Base-by-base conservation (phyloP, 352 stramenopile species). In the Blastocystis sp. region DNA sequence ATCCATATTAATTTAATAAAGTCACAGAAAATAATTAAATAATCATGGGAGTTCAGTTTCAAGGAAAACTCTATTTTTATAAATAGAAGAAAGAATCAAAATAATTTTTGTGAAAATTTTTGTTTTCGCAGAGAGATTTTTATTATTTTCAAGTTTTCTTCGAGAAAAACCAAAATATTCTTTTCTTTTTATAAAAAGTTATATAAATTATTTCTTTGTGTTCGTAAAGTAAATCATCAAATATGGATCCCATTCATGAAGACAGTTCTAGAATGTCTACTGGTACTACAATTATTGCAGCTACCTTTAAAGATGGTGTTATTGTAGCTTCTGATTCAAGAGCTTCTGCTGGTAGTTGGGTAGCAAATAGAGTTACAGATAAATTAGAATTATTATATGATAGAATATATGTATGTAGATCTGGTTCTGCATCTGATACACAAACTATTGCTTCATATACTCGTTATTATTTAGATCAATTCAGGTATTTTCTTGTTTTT, bases 361-460 rank as follows among this genome's bases (percentile, higher is more conserved):
- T 62, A n/a, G 52, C 52, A 25, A 62, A 62, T 52, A 39, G 52
- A 9, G 35, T 62, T 21, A 19, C 52, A 2, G 35, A 62, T 42
- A 62, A 62, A 52, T 54, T 62, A 24, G 52, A 62, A 34, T 42
- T 54, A 48, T 54, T 62, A 27, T 39, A 62, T 32, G 52, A 62
- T 16, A n/a, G 35, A 19, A 62, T 62, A 23, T 62, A 37, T 30
- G 54, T 62, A 42, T 62, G 52, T 32, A 23, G 52, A 27, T 62
- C 52, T 0, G 52, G 52, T 19, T 62, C 52, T 16, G 52, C 52
- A 24, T 39, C 52, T 18, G 25, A 62, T 41, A 62, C 52, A 19
- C 52, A 62, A 40, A 62, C 48, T 30, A 62, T 62, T 62, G 52
- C 39, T 19, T 21, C 33, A 23, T 28, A 54, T 2, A 52, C 54